Evolutionary conservation across 331 rosid genomes (phyloP), one percentile per base, ranked within the genome.

Genomic region (Phaseolus coccineus): DNA sequence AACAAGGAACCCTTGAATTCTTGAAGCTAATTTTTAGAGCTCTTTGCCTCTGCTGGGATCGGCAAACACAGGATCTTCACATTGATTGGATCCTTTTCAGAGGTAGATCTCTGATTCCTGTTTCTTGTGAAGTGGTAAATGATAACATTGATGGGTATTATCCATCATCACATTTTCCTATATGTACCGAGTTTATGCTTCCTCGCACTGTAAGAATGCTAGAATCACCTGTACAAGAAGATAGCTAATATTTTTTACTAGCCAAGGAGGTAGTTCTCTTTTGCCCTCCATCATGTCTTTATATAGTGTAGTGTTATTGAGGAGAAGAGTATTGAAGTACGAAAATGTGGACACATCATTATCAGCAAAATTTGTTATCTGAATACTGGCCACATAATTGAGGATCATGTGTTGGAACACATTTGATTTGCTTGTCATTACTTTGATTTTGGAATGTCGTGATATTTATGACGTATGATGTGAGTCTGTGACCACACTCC

Each of bases 21-120:
- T 77, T 93, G 51, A 96, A 96, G 87, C 80, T 96, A 87, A 90
- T 96, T 61, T 88, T 91, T 50, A 82, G 98, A 90, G 99, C 99
- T 14, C 96, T 96, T 3, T 96, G 97, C 83, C 97, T 93, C 77
- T 96, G 99, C 88, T 96, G 99, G 99, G 99, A 96, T 89, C 90
- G 99, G 39, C 99, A 96, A 81, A 96, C 99, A 1, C 99, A 96
- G 82, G 99, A 96, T 88, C 94, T 96, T 55, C 99, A 93, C 76
- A 30, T 90, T 52, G 99, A 96, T 86, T 96, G 99, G 99, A 90
- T 96, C 84, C 96, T 96, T 77, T 96, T 91, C 93, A 89, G 98
- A 86, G 99, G 99, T 65, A 87, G 99, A 79, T 90, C 99, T 66
- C 83, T 96, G 76, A 83, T 89, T 88, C 99, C 99, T 55, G 98